Evolutionary conservation across 1,284 basidiomycete species (phyloP).

Genomic region (Ceratobasidium sp.): DNA sequence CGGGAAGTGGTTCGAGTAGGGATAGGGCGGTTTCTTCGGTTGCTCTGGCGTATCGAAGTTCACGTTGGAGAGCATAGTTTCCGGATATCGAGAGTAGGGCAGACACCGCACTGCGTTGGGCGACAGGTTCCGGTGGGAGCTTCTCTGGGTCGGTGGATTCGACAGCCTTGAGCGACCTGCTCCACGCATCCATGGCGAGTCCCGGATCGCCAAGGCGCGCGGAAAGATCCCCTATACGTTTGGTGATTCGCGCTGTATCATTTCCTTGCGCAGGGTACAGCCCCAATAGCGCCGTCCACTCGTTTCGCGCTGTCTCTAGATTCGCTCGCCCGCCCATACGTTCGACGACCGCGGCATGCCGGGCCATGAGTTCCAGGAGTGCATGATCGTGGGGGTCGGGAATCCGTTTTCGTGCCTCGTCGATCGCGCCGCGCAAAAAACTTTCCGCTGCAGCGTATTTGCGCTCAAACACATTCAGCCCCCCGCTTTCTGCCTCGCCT

Average conservation of each 20-base stretch:
- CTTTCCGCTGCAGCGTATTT: constrained; percentile 54
- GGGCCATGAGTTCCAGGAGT: constrained; percentile 63
- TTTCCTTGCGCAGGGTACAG: constrained; percentile 67
- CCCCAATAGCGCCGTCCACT: constrained; percentile 57
- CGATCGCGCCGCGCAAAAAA: constrained; percentile 55
- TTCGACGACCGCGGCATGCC: constrained; percentile 71
- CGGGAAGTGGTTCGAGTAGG: constrained; percentile 68
- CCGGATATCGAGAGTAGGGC: constrained; percentile 75
- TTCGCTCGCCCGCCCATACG: constrained; percentile 59
- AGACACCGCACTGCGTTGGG: constrained; percentile 70
- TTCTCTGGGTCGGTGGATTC: constrained; percentile 19
- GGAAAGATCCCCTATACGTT: constrained; percentile 70
- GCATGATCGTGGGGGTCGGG: constrained; percentile 59
- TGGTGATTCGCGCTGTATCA: constrained; percentile 62
- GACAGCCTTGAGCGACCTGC: constrained; percentile 39
- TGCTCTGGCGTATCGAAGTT: constrained; percentile 69
- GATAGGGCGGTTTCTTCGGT: constrained; percentile 71
- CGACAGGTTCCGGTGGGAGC: constrained; percentile 64
- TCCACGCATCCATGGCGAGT: constrained; percentile 49
- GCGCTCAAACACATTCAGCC: constrained; percentile 58
- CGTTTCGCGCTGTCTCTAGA: constrained; percentile 60
- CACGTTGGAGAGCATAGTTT: constrained; percentile 68
- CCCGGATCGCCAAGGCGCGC: constrained; percentile 56
- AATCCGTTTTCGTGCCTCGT: constrained; percentile 52
- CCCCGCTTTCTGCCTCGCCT: constrained; percentile 52